Conservation (phyloP, 2,329 filamentous ascomycete species). For the Trematosphaeria pertusa region DNA sequence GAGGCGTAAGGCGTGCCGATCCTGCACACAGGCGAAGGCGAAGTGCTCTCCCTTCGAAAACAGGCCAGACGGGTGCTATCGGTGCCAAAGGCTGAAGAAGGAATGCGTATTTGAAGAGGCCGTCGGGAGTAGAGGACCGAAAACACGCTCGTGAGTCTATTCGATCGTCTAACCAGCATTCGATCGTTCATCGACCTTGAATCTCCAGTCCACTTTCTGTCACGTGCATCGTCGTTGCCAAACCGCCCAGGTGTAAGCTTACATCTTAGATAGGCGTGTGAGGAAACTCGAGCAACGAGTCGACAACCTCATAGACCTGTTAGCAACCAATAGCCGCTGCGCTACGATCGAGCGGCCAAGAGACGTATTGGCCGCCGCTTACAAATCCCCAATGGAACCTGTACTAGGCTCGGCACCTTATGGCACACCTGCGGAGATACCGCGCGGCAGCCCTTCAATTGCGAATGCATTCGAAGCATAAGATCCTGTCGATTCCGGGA, state of each 20-base stretch:
- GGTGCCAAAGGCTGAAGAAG: constrained; percentile 30
- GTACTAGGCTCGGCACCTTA: background rate
- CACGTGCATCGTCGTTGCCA: background rate
- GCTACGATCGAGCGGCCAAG: background rate
- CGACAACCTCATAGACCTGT: constrained; percentile 28
- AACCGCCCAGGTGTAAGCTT: background rate
- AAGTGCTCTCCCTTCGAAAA: constrained; percentile 29
- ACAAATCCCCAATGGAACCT: too few species aligned
- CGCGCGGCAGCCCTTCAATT: background rate
- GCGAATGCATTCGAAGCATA: constrained; percentile 3
- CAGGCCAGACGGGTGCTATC: constrained; percentile 21
- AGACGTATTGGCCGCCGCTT: background rate
- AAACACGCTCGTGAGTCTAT: constrained; percentile 30
- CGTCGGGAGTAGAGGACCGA: constrained; percentile 22
- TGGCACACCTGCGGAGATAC: background rate
- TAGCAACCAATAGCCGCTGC: constrained; percentile 16
- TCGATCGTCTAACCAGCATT: background rate
- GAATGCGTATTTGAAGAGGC: constrained; percentile 25
- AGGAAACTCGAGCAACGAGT: constrained; percentile 33
- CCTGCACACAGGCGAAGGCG: constrained; percentile 30
- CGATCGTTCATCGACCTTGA: background rate
- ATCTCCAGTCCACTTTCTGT: background rate
- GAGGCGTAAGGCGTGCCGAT: constrained; percentile 30
- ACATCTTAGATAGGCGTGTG: constrained; percentile 23
- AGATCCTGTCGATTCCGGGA: constrained; percentile 27